Base-by-base conservation (phyloP, 140 eudicot species). In the Erigeron philadelphicus region DNA sequence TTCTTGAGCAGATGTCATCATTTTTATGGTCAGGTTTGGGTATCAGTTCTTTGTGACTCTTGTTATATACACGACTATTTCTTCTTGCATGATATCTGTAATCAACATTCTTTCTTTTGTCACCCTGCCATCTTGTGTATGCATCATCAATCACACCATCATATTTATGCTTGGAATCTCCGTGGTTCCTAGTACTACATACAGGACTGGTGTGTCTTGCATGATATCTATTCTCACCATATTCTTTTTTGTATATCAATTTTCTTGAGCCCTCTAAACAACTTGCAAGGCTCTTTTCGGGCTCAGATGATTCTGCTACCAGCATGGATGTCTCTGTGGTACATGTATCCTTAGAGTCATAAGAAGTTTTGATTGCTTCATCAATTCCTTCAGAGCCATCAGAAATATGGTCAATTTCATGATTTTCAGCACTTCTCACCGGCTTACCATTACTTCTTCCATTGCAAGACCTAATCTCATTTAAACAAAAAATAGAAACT, bases 351-450 rank as follows among this genome's bases (percentile, higher is more conserved):
- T 73, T 75, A 25, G 63, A 50, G 59, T 61, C 64, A 52, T 66
- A 54, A 47, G 75, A 59, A 50, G 72, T 66, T 71, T 47, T 76
- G 2, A 70, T 63, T 40, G 50, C 78, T 77, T 71, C 80, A 72
- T 60, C 67, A 19, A 47, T 41, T 73, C 79, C 77, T 73, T 73
- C 81, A 57, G 82, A 75, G 67, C 64, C 66, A 45, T 86, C 80
- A 64, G 82, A 78, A 50, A 80, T 72, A 57, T 73, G 78, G 40
- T 43, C 66, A 40, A 49, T 52, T 64, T 50, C 81, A 60, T 35
- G 18, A 13, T 60, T 73, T 19, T 70, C 71, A 7, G 79, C 76
- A 60, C 75, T 77, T 68, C 13, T 67, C 75, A 59, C 48, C 9
- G 46, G 71, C 60, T 62, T 67, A 71, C 76, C 53, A 38, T 38